A percentile compares a stretch with the other conserved stretches of the same genome.
These are phyloP conservation scores for Fusarium drepaniforme DNA, from an alignment of 2,329 filamentous ascomycete genomes.

Conservation along the genomic window DNA sequence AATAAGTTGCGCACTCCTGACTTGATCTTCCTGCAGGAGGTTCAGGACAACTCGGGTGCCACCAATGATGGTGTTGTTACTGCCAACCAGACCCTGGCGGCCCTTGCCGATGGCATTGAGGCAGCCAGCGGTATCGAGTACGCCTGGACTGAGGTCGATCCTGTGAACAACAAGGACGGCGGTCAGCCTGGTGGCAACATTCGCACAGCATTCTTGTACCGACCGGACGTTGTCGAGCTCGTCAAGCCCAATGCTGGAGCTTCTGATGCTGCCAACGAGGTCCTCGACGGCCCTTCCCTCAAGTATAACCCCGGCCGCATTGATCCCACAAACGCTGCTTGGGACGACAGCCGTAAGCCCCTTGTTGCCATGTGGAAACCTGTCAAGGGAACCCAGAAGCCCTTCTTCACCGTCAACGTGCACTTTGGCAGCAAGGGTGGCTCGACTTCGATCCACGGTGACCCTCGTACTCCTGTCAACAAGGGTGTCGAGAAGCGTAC, in stretches of 20 bases:
- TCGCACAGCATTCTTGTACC: constrained; percentile 77
- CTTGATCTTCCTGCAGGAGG: constrained; percentile 76
- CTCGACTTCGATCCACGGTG: constrained; percentile 72
- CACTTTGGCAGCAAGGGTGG: constrained; percentile 77
- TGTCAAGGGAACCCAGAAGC: constrained; percentile 61
- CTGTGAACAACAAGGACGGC: constrained; percentile 71
- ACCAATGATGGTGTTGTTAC: constrained; percentile 69
- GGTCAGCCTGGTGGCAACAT: constrained; percentile 80
- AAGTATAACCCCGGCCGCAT: constrained; percentile 78
- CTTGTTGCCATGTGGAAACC: constrained; percentile 75
- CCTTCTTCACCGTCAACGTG: constrained; percentile 79
- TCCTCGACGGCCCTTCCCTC: constrained; percentile 67
- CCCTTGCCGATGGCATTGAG: constrained; percentile 66
- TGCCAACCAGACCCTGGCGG: constrained; percentile 70
- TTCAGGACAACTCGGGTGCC: constrained; percentile 75
- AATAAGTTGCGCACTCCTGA: constrained; percentile 73
- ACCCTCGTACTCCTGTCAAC: constrained; percentile 75
- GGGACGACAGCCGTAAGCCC: constrained; percentile 73
- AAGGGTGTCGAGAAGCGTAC: constrained; percentile 69
- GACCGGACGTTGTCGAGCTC: constrained; percentile 69
- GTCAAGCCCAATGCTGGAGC: constrained; percentile 69
- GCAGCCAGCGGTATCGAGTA: constrained; percentile 65
- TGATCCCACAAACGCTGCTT: constrained; percentile 71
- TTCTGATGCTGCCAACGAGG: constrained; percentile 66
- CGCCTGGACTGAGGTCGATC: constrained; percentile 69